Conservation (phyloP, 148 eudicot genomes). For the Suaeda aralocaspica region DNA sequence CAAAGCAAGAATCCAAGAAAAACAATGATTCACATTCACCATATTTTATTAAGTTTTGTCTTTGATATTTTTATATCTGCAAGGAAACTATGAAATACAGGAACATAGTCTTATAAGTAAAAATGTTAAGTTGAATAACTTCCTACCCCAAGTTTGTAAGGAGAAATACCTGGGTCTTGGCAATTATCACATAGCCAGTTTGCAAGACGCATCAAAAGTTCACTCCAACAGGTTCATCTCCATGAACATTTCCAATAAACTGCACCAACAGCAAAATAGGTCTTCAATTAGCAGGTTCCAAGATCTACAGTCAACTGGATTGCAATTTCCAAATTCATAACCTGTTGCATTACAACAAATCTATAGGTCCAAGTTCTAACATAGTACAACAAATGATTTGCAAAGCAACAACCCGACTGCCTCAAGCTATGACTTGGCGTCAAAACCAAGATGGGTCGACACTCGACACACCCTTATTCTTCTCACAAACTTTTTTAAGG, state of each 20-base stretch:
- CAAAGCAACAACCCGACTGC: background rate
- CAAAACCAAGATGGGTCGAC: background rate
- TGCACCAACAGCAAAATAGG: constrained; percentile 34
- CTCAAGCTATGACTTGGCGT: background rate
- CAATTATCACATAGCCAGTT: constrained; percentile 94
- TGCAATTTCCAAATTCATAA: background rate
- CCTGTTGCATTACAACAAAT: background rate
- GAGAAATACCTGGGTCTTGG: constrained; percentile 74
- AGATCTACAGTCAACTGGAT: background rate
- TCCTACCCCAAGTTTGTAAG: constrained; percentile 28
- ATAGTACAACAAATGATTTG: background rate
- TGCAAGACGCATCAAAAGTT: constrained; percentile 74
- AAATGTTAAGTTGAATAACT: constrained; percentile 19
- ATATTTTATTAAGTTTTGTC: too few species aligned
- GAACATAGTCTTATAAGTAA: background rate
- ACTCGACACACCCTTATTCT: background rate
- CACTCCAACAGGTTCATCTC: constrained; percentile 99
- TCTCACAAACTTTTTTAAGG: background rate
- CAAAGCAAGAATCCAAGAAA: too few species aligned
- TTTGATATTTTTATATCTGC: too few species aligned
- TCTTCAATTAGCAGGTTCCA: constrained; percentile 7
- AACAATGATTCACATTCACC: too few species aligned
- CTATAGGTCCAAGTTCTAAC: background rate
- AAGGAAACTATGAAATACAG: too few species aligned
- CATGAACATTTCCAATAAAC: constrained; percentile 95